Conservation (phyloP, 495 filamentous ascomycete genomes). For the Aspergillus nidulans region DNA sequence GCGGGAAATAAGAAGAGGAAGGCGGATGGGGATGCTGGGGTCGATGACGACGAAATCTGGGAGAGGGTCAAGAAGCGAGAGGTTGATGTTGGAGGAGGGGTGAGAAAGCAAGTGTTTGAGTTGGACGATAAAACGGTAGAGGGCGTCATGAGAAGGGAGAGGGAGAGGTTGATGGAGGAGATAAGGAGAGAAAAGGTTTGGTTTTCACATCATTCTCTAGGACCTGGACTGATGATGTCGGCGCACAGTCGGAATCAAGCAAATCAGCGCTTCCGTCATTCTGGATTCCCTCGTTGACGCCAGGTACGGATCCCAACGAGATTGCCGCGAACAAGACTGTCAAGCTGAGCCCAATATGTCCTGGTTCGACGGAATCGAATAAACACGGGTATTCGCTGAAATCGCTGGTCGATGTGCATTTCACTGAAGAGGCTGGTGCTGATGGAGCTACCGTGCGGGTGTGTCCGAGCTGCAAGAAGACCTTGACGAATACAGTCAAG, state of each 20-base stretch:
- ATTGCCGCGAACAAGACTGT: slow-evolving; percentile 51
- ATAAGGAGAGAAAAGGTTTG: slow-evolving; percentile 72
- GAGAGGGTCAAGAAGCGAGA: slow-evolving; percentile 54
- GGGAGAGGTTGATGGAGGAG: slow-evolving; percentile 60
- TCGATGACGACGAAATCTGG: slow-evolving; percentile 19
- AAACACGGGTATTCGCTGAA: slow-evolving; percentile 81
- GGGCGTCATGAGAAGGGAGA: slow-evolving; percentile 64
- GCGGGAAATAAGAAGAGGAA: slow-evolving; percentile 26
- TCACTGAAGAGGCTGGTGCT: slow-evolving; percentile 61
- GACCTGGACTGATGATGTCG: neutral
- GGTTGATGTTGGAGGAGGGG: slow-evolving; percentile 53
- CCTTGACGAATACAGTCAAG: slow-evolving; percentile 73
- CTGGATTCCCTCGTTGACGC: slow-evolving; percentile 87
- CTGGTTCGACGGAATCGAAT: slow-evolving; percentile 63
- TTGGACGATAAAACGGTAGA: slow-evolving; percentile 76
- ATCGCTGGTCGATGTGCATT: slow-evolving; percentile 71
- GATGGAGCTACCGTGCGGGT: slow-evolving; percentile 55
- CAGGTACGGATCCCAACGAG: slow-evolving; percentile 49
- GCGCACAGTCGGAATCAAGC: slow-evolving; percentile 39
- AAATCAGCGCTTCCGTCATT: slow-evolving; percentile 83
- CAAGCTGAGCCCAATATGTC: slow-evolving; percentile 76
- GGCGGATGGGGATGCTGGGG: slow-evolving; percentile 22
- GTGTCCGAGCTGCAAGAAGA: slow-evolving; percentile 88
- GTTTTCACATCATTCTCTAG: neutral
- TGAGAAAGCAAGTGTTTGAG: slow-evolving; percentile 57